A percentile compares a stretch with the other conserved stretches of the same genome.
phyloP scores from a whole-genome alignment of 805 yeast species.

The Pichia nakasei region DNA sequence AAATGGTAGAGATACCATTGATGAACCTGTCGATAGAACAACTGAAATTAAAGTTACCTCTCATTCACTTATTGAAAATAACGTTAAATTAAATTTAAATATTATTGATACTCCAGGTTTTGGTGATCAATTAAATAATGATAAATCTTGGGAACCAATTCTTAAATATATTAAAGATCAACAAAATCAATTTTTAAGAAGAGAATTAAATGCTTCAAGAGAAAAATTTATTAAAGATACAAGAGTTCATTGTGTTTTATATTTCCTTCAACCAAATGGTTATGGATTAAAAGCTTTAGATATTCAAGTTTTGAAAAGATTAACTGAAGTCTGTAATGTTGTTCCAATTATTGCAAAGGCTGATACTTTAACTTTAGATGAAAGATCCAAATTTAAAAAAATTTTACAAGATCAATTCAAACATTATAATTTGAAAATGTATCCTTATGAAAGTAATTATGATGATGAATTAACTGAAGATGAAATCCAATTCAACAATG shows the following conservation, averaged over 20 bases:
- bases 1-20: constrained; percentile 57
- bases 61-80: constrained; percentile 74
- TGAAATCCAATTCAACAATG: constrained; percentile 64
- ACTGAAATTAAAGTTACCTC: constrained; percentile 69
- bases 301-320: constrained; percentile 69
- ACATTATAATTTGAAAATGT: constrained; percentile 63
- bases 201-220: constrained; percentile 91
- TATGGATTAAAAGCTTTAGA: constrained; percentile 81
- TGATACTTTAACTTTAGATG: constrained; percentile 80
- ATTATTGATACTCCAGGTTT: constrained; percentile 97
- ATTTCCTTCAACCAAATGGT: constrained; percentile 84
- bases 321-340: constrained; percentile 85
- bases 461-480: constrained; percentile 46
- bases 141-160: constrained; percentile 94
- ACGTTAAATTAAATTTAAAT: constrained; percentile 76
- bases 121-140: constrained; percentile 94
- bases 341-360: constrained; percentile 94
- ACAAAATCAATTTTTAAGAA: constrained; percentile 82
- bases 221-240: constrained; percentile 76
- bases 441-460: constrained; percentile 57
- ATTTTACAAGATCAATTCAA: constrained; percentile 68
- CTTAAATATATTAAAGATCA: constrained; percentile 92
- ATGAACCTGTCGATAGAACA: constrained; percentile 75
- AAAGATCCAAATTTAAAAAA: constrained; percentile 71
- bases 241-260: constrained; percentile 87